Conservation (phyloP, 2,329 filamentous ascomycete genomes). For the Colletotrichum neosansevieriae region DNA sequence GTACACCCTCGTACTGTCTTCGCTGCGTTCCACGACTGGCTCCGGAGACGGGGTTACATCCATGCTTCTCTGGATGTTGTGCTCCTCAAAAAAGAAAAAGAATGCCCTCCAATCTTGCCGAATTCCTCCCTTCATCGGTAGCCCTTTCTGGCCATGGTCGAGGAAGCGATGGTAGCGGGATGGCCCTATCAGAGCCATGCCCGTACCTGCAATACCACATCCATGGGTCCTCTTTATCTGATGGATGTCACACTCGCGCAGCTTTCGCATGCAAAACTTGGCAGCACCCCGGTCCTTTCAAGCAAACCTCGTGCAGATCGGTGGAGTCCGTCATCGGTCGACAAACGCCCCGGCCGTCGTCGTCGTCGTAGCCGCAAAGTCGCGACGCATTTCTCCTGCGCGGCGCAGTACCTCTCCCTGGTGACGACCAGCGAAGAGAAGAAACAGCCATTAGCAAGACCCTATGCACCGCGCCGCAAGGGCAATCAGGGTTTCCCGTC, state of each 20-base stretch:
- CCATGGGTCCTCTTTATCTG: slow-evolving; percentile 21
- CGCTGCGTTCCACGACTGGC: neutral
- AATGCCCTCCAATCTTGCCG: slow-evolving; percentile 20
- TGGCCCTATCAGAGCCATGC: slow-evolving; percentile 20
- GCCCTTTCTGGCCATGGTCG: slow-evolving; percentile 17
- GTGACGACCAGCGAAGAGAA: neutral
- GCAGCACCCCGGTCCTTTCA: slow-evolving; percentile 29
- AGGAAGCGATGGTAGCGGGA: slow-evolving; percentile 13
- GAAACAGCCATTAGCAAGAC: slow-evolving; percentile 20
- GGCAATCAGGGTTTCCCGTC: slow-evolving; percentile 34
- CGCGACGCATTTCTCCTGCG: slow-evolving; percentile 13
- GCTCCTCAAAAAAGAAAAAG: neutral
- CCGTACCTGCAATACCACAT: slow-evolving; percentile 19
- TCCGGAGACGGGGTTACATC: neutral
- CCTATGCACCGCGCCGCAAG: slow-evolving; percentile 35
- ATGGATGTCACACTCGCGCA: slow-evolving; percentile 25
- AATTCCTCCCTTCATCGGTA: slow-evolving; percentile 23
- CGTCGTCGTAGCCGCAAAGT: slow-evolving; percentile 17
- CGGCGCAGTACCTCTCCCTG: slow-evolving; percentile 17
- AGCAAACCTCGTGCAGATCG: slow-evolving; percentile 35
- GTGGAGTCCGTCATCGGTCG: slow-evolving; percentile 32
- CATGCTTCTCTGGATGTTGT: slow-evolving; percentile 1
- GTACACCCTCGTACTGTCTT: slow-evolving; percentile 3
- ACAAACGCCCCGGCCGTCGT: slow-evolving; percentile 8
- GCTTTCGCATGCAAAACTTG: slow-evolving; percentile 36